These are phyloP conservation scores for Fusarium sublunatum DNA, from an alignment of 2,329 filamentous ascomycete species.

Conservation along the genomic window DNA sequence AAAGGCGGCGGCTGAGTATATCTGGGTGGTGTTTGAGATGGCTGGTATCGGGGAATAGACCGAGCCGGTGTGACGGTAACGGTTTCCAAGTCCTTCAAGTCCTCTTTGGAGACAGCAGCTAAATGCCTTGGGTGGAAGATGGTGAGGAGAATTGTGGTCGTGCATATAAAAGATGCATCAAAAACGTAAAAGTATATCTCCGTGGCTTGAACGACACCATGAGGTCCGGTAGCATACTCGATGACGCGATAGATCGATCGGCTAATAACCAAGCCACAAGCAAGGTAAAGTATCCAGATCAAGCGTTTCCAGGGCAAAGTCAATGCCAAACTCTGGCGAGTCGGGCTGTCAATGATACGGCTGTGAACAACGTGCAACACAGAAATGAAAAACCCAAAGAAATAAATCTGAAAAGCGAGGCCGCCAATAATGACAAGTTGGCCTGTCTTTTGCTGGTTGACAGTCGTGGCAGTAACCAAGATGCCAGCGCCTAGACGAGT, in stretches of 20 bases:
- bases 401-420: conserved; percentile 63
- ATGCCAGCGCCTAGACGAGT: conserved; percentile 32
- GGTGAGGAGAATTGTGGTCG: conserved; percentile 34
- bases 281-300: conserved; percentile 35
- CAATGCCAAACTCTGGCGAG: background rate
- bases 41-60: background rate
- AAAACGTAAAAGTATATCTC: conserved; percentile 52
- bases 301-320: conserved; percentile 47
- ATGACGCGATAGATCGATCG: conserved; percentile 55
- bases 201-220: conserved; percentile 47
- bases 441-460: conserved; percentile 46
- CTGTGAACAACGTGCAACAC: conserved; percentile 58
- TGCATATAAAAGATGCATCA: conserved; percentile 49
- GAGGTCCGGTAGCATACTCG: conserved; percentile 53
- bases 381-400: conserved; percentile 64
- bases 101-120: background rate
- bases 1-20: conserved; percentile 2
- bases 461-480: conserved; percentile 30
- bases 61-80: background rate
- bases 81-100: conserved; percentile 3
- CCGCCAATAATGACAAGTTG: conserved; percentile 63
- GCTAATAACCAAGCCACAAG: conserved; percentile 50
- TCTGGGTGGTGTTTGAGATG: background rate
- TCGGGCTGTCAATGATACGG: conserved; percentile 24
- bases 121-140: conserved; percentile 24